A percentile compares a stretch with the other conserved stretches of the same genome.
phyloP scores from a whole-genome alignment of 2,329 filamentous ascomycete species.

The Pleomassaria siparia region DNA sequence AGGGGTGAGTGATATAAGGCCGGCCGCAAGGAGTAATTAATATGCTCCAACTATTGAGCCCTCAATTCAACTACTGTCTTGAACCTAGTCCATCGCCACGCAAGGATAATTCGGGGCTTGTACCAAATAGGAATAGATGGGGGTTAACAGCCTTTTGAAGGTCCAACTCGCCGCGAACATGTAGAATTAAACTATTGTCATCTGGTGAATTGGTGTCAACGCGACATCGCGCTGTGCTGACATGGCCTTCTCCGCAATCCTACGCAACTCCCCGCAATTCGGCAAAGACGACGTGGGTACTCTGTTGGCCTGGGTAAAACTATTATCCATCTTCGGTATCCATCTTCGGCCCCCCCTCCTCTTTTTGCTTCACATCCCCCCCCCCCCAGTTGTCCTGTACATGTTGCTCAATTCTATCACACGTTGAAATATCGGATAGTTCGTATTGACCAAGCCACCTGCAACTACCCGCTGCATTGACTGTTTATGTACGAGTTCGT shows the following conservation, averaged over 20 bases:
- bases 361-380: constrained; percentile 14
- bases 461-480: constrained; percentile 17
- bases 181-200: constrained; percentile 26
- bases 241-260: constrained; percentile 31
- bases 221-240: constrained; percentile 10
- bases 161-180: constrained; percentile 19
- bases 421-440: constrained; percentile 30
- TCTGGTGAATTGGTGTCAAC: constrained; percentile 14
- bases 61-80: constrained; percentile 29
- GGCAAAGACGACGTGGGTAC: constrained; percentile 18
- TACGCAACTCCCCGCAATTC: constrained; percentile 30
- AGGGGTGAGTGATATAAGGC: constrained; percentile 39
- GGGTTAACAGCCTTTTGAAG: constrained; percentile 21
- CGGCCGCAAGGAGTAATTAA: constrained; percentile 41
- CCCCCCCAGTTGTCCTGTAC: constrained; percentile 12
- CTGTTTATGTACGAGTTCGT: constrained; percentile 17
- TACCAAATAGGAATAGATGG: constrained; percentile 29
- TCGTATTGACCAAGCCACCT: constrained; percentile 20
- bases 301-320: constrained; percentile 7
- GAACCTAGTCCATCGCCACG: constrained; percentile 29
- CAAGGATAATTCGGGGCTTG: constrained; percentile 38
- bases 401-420: constrained; percentile 16
- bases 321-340: constrained; percentile 12
- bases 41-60: constrained; percentile 33
- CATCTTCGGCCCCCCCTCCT: constrained; percentile 13